phyloP scores from a whole-genome alignment of 331 rosid species.

The Dryas integrifolia region DNA sequence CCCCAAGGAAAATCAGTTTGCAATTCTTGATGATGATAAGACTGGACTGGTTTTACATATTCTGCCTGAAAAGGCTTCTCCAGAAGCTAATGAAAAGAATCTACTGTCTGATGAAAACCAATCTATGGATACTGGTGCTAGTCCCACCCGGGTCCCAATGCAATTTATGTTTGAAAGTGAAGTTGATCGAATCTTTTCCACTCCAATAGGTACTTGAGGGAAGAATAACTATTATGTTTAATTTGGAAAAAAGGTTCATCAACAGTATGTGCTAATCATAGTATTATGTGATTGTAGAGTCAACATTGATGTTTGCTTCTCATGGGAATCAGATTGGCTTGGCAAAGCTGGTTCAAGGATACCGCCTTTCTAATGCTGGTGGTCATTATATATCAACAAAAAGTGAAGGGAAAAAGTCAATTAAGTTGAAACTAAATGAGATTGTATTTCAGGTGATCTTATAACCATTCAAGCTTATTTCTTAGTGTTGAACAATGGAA shows the following conservation, averaged over 20 bases:
- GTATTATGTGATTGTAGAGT: conserved; percentile 58
- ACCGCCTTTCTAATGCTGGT: conserved; percentile 57
- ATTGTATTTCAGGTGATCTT: conserved; percentile 79
- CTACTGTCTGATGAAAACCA: conserved; percentile 56
- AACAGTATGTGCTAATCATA: conserved; percentile 37
- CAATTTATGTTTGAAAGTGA: conserved; percentile 89
- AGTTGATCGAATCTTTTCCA: conserved; percentile 86
- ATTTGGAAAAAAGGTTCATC: neutral
- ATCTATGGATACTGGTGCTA: conserved; percentile 38
- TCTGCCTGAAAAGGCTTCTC: conserved; percentile 67
- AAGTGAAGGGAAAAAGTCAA: conserved; percentile 74
- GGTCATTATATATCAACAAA: conserved; percentile 73
- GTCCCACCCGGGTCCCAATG: conserved; percentile 59
- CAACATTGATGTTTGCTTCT: conserved; percentile 85
- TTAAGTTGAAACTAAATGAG: conserved; percentile 84
- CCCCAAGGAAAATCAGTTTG: conserved; percentile 87
- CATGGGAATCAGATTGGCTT: conserved; percentile 87
- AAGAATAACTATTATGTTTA: conserved; percentile 16
- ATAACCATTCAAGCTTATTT: conserved; percentile 10
- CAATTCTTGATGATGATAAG: conserved; percentile 90
- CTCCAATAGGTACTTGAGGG: conserved; percentile 78
- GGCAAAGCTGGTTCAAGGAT: conserved; percentile 86
- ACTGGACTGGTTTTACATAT: conserved; percentile 74
- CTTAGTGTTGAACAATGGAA: neutral
- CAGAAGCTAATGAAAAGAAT: conserved; percentile 58